Evolutionary conservation across 2,329 filamentous ascomycete species (phyloP), one percentile per base, ranked within the genome.

Genomic region (Beauveria caledonica): DNA sequence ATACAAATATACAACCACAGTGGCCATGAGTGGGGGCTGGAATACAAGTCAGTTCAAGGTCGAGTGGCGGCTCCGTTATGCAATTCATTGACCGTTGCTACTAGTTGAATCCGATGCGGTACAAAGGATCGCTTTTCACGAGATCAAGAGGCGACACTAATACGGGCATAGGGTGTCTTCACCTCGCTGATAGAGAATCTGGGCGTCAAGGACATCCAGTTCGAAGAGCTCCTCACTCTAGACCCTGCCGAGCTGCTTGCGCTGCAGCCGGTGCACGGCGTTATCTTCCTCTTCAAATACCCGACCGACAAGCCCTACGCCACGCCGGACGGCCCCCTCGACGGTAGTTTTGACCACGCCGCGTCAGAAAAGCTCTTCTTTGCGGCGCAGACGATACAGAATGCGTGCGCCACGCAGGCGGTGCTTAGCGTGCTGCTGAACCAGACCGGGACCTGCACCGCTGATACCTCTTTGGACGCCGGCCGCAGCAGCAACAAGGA

Each of bases 281-380:
- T 99, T 66, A 97, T 99, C 70, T 99, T 99, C 76, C 90, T 99
- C 73, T 99, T 99, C 86, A 97, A 97, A 78, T 99, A 90, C 76
- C 74, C 85, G 55, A 92, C 86, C 63, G 86, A 89, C 71, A 83
- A 74, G 63, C 83, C 79, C 67, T 87, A 80, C 77, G 84, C 77
- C 42, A 74, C 74, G 63, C 76, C 81, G 46, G 80, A 84, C 60
- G 82, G 82, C 49, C 92, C 92, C 0, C 83, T 86, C 65, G 92
- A 97, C 72, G 94, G 94, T 63, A 80, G 77, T 39, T 96, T 90
- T 73, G 92, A 97, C 76, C 79, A 85, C 66, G 80, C 79, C 17
- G 90, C 91, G 15, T 79, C 88, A 19, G 86, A 91, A 64, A 80
- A 83, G 63, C 81, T 96, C 68, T 99, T 96, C 81, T 99, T 99